These are phyloP conservation scores for Ceriops tagal DNA, from an alignment of 345 rosid genomes.

Conservation along the genomic window DNA sequence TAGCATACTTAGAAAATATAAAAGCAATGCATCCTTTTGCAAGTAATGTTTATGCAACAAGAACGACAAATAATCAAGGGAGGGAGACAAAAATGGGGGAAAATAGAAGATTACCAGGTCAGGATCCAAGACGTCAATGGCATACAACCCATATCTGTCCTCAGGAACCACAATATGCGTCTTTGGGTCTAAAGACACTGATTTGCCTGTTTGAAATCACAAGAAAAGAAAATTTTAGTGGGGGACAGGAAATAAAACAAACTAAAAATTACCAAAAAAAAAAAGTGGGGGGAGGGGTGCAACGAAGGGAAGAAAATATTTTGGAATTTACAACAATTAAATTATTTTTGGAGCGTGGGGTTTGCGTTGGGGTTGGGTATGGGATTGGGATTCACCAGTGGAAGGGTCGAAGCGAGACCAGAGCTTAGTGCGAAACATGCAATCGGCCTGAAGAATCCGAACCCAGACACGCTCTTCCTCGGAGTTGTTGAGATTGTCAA, in stretches of 20 bases:
- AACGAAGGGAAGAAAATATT: neutral
- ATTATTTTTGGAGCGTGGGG: neutral
- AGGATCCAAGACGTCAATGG: constrained; percentile 90
- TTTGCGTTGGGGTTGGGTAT: too few species aligned
- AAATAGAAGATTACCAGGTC: constrained; percentile 59
- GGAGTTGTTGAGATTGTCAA: constrained; percentile 44
- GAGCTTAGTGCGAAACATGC: constrained; percentile 67
- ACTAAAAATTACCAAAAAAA: neutral
- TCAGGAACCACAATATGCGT: constrained; percentile 73
- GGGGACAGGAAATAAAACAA: neutral
- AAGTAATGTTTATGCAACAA: neutral
- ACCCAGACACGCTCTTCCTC: constrained; percentile 85
- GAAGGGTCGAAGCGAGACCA: constrained; percentile 93
- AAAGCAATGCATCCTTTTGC: too few species aligned
- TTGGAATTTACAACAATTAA: too few species aligned
- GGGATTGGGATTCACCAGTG: constrained; percentile 41
- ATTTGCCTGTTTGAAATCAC: constrained; percentile 50
- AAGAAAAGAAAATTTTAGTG: neutral
- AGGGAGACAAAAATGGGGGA: neutral
- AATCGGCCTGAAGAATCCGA: constrained; percentile 77
- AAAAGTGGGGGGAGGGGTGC: neutral
- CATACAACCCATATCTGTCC: constrained; percentile 79
- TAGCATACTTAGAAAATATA: too few species aligned
- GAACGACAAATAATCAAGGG: neutral
- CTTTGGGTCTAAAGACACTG: constrained; percentile 64